phyloP scores from a whole-genome alignment of 1,284 basidiomycete species.

The Vanrija sp. region DNA sequence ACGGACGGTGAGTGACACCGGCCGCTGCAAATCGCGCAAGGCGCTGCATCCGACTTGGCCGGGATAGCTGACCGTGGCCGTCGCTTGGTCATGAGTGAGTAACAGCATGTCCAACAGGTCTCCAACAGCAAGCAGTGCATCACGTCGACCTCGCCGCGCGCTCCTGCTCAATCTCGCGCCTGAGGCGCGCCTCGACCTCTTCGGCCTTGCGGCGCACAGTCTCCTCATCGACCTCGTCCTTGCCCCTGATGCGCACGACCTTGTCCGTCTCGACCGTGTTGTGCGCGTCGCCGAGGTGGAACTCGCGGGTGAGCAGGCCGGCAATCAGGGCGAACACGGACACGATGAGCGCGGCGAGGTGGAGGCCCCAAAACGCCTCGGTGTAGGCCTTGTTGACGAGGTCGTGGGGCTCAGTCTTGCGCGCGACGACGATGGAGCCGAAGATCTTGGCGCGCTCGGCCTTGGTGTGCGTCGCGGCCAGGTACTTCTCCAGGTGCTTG shows the following conservation, averaged over 20 bases:
- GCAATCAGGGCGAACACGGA: slow-evolving; percentile 17
- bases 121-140: too few species aligned
- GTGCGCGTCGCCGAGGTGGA: slow-evolving; percentile 25
- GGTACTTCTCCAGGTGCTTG: slow-evolving; percentile 21
- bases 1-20: too few species aligned
- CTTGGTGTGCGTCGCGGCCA: slow-evolving; percentile 13
- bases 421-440: slow-evolving; percentile 18
- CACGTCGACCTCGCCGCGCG: too few species aligned
- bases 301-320: slow-evolving; percentile 22
- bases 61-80: too few species aligned
- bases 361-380: slow-evolving; percentile 16
- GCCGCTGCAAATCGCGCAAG: too few species aligned
- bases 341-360: slow-evolving; percentile 19
- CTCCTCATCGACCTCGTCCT: slow-evolving; percentile 19
- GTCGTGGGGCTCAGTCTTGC: slow-evolving; percentile 18
- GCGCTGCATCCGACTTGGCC: too few species aligned
- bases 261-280: slow-evolving; percentile 30
- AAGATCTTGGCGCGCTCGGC: slow-evolving; percentile 19
- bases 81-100: too few species aligned
- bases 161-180: too few species aligned
- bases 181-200: background rate
- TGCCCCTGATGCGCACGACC: slow-evolving; percentile 17
- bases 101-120: too few species aligned
- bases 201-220: slow-evolving; percentile 15
- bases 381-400: slow-evolving; percentile 23